phyloP scores from a whole-genome alignment of 116 monocot species.

The Trichopus zeylanicus region DNA sequence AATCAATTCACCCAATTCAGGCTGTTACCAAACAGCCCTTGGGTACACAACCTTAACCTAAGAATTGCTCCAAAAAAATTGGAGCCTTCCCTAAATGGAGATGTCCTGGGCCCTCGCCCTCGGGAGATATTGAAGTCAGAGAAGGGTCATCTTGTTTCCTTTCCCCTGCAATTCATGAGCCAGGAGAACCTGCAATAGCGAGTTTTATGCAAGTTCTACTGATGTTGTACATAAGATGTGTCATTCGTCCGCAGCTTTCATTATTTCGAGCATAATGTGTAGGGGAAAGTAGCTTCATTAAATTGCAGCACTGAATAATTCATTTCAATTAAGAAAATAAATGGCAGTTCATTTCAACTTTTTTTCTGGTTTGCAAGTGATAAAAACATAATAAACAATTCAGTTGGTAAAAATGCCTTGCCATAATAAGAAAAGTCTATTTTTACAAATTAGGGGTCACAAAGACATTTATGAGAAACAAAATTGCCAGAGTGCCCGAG shows the following conservation, averaged over 20 bases:
- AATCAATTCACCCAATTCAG: no score
- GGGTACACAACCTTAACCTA: conserved; percentile 82
- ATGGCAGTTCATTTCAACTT: no score
- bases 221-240: neutral
- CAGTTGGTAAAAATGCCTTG: no score
- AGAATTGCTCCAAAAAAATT: conserved; percentile 68
- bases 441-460: no score
- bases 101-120: conserved; percentile 33
- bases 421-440: no score
- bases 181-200: conserved; percentile 85
- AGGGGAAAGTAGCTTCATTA: neutral
- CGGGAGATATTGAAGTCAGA: conserved; percentile 57
- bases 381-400: no score
- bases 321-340: no score
- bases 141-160: conserved; percentile 87
- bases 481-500: neutral
- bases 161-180: conserved; percentile 91
- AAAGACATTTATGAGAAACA: no score
- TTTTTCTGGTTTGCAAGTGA: no score
- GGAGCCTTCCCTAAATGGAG: conserved; percentile 57
- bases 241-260: neutral
- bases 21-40: no score
- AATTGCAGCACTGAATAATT: no score
- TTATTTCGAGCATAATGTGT: neutral
- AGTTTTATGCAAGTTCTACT: conserved; percentile 78